Percentiles rank a stretch among this genome's conserved stretches.
Conservation (phyloP, 1,139 yeast genomes). For the Suhomyces ambrosiae region DNA sequence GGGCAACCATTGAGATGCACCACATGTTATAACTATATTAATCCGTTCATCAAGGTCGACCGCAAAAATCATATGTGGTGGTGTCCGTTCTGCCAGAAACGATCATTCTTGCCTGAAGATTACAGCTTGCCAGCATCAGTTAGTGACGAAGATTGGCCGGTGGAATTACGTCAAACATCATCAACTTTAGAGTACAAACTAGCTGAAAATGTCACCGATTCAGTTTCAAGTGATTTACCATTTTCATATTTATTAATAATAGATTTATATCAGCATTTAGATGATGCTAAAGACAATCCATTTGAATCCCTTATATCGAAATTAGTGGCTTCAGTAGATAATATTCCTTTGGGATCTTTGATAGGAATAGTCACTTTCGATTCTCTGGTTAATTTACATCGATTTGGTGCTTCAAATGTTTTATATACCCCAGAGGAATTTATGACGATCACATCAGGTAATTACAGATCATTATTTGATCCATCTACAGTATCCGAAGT, state of each 20-base stretch:
- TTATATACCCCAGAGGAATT: background rate
- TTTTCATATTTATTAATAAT: slow-evolving; percentile 27
- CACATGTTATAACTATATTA: slow-evolving; percentile 32
- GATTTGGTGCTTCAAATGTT: slow-evolving; percentile 8
- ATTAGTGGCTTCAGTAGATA: slow-evolving; percentile 21
- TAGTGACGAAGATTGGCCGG: slow-evolving; percentile 28
- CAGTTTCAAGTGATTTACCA: slow-evolving; percentile 13
- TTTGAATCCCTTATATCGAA: slow-evolving; percentile 23
- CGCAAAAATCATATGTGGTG: slow-evolving; percentile 39
- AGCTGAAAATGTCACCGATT: slow-evolving; percentile 26
- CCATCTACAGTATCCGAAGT: slow-evolving; percentile 14
- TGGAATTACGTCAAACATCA: slow-evolving; percentile 27
- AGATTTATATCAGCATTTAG: slow-evolving; percentile 35
- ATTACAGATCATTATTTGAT: slow-evolving; percentile 8
- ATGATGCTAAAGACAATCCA: slow-evolving; percentile 22
- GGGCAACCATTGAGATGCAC: slow-evolving; percentile 26
- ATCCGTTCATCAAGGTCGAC: slow-evolving; percentile 35
- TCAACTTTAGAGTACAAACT: slow-evolving; percentile 32
- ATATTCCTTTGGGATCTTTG: slow-evolving; percentile 24
- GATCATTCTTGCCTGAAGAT: slow-evolving; percentile 25
- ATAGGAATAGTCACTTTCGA: slow-evolving; percentile 35
- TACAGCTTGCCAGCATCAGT: slow-evolving; percentile 21
- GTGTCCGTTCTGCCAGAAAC: slow-evolving; percentile 41
- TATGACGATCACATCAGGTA: background rate
- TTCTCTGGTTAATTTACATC: slow-evolving; percentile 31